Evolutionary conservation across 2,329 filamentous ascomycete species (phyloP), one percentile per base, ranked within the genome.

Genomic region (Arthrobotrys entomopaga): DNA sequence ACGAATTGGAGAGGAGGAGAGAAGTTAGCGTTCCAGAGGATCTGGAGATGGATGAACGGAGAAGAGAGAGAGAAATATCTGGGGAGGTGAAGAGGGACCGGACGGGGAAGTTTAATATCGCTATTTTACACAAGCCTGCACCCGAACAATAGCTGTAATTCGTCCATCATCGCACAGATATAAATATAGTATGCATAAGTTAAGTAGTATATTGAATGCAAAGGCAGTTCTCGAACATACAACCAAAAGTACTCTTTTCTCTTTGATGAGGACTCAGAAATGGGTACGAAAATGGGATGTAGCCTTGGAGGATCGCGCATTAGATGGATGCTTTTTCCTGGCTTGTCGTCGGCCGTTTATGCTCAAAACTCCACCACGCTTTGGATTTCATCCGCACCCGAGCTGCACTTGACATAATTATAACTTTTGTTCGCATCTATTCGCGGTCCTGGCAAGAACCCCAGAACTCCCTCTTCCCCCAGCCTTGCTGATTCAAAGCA

Each of bases 331-430:
- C 53, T 65, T 64, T 65, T 54, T 72, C 57, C 26, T 61, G 52
- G 29, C 52, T 49, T 43, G 15, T 38, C n/a, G 53, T 73, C 69
- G 69, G 69, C 69, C 61, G 61, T 73, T 73, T 73, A 73, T 65
- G 61, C 69, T 72, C 59, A 15, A 63, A 65, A 50, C 50, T 50
- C 60, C 26, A 29, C 59, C 46, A 26, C 49, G n/a, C 11, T 19
- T 34, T 49, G 22, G 22, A 29, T 26, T 20, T 63, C 50, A 40
- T 54, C 60, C 60, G 48, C 48, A 46, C 42, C 43, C 52, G 52
- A 66, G 40, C 43, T 50, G 58, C 16, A 40, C 24, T 61, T 19
- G 53, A 57, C 58, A 22, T 50, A 20, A 5, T n/a, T 40, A 22
- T 50, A 13, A 24, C 54, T 26, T 58, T 58, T 38, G 59, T 64